Percentiles rank a stretch among this genome's conserved stretches.
Conservation (phyloP, 768 basidiomycete genomes). For the Pulveroboletus ravenelii region DNA sequence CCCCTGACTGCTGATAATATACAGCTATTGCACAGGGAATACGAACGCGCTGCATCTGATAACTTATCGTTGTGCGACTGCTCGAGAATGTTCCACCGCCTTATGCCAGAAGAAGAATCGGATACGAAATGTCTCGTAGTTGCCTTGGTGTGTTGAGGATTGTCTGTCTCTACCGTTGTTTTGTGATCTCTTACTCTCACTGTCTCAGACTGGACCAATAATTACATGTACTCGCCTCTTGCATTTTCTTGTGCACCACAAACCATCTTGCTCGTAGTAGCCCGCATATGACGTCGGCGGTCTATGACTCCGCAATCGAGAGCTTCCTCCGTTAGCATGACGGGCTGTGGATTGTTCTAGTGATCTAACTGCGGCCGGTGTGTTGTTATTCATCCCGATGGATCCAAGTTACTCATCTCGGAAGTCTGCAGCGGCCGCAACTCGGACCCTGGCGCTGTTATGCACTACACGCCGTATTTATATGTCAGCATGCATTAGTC, state of each 20-base stretch:
- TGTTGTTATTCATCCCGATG: background rate
- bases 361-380: background rate
- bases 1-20: no score
- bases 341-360: background rate
- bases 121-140: background rate
- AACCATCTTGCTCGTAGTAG: background rate
- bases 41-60: no score
- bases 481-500: no score
- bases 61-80: no score
- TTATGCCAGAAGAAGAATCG: background rate
- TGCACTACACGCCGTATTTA: no score
- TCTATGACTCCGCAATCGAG: no score
- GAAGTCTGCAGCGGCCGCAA: no score
- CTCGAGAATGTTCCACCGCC: no score
- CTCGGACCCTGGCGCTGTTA: no score
- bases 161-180: background rate
- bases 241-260: background rate
- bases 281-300: background rate
- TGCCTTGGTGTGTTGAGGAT: background rate
- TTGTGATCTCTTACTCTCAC: background rate
- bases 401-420: no score
- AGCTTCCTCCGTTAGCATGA: no score
- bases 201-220: background rate
- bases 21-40: no score
- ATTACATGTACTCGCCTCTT: background rate